These are phyloP conservation scores for Ceratobasidium sp. DNA, from an alignment of 1,284 basidiomycete species.

Conservation along the genomic window DNA sequence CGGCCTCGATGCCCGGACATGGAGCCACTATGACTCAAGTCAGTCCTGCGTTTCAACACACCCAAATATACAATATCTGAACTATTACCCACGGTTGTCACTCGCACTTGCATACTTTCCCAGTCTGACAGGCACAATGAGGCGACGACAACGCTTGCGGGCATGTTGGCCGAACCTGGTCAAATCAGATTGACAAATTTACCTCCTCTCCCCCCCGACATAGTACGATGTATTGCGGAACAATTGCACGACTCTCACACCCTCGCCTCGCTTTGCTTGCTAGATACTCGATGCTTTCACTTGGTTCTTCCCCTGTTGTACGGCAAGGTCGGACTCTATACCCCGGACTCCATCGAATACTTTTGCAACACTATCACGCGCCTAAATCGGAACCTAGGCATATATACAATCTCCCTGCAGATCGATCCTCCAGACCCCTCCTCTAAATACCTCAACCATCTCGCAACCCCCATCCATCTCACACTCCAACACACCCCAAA, in stretches of 20 bases:
- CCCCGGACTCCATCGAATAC: not conserved
- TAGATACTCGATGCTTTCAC: constrained; percentile 20
- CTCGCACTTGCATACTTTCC: not conserved
- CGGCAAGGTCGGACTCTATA: not conserved
- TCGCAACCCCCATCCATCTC: not conserved
- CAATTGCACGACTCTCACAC: constrained; percentile 14
- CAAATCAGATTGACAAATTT: not conserved
- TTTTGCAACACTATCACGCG: constrained; percentile 22
- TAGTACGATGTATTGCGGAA: constrained; percentile 33
- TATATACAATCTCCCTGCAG: not conserved
- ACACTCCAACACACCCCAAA: constrained; percentile 3
- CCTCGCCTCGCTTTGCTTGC: constrained; percentile 18
- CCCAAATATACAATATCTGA: not conserved
- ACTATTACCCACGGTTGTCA: not conserved
- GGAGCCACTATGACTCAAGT: too few relatives aligned
- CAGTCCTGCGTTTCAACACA: not conserved
- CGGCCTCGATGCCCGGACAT: not conserved
- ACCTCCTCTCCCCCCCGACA: constrained; percentile 15
- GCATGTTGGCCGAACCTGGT: not conserved
- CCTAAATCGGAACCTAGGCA: not conserved
- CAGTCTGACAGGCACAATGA: not conserved
- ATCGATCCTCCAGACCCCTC: constrained; percentile 1
- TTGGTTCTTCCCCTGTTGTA: constrained; percentile 26
- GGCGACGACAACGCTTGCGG: too few relatives aligned
- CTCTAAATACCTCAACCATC: not conserved